A percentile compares a stretch with the other conserved stretches of the same genome.
These are phyloP conservation scores for Panaeolus papilionaceus DNA, from an alignment of 768 basidiomycete genomes.

Conservation along the genomic window DNA sequence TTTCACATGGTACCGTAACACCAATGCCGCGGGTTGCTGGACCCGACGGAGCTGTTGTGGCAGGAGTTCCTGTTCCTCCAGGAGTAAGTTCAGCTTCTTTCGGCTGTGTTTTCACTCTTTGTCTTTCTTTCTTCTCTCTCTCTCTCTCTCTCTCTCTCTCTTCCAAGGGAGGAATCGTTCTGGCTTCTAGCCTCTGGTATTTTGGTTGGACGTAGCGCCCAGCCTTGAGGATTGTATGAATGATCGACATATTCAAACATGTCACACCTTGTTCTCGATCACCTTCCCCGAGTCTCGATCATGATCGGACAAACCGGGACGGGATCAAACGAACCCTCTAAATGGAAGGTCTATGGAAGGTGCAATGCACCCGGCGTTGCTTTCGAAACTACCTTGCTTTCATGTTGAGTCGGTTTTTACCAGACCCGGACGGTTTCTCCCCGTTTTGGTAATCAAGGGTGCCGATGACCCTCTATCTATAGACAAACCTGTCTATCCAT, in stretches of 20 bases:
- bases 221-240: neutral
- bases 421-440: neutral
- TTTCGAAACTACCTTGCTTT: neutral
- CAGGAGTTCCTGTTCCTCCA: slow-evolving; percentile 42
- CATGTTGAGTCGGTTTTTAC: no score
- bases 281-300: neutral
- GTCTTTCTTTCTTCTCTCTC: neutral
- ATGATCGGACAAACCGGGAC: slow-evolving; percentile 7
- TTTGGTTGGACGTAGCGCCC: neutral
- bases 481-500: neutral
- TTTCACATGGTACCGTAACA: slow-evolving; percentile 44
- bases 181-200: neutral
- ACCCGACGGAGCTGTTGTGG: slow-evolving; percentile 37
- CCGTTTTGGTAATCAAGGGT: neutral
- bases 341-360: neutral
- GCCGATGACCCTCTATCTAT: neutral
- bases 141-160: neutral
- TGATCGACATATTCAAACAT: neutral
- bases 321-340: neutral
- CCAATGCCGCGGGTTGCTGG: slow-evolving; percentile 48
- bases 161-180: neutral
- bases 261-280: neutral
- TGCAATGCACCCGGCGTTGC: neutral
- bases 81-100: slow-evolving; percentile 35
- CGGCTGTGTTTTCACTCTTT: neutral